These are phyloP conservation scores for Phialocephala subalpina DNA, from an alignment of 2,329 filamentous ascomycete genomes.

Conservation along the genomic window DNA sequence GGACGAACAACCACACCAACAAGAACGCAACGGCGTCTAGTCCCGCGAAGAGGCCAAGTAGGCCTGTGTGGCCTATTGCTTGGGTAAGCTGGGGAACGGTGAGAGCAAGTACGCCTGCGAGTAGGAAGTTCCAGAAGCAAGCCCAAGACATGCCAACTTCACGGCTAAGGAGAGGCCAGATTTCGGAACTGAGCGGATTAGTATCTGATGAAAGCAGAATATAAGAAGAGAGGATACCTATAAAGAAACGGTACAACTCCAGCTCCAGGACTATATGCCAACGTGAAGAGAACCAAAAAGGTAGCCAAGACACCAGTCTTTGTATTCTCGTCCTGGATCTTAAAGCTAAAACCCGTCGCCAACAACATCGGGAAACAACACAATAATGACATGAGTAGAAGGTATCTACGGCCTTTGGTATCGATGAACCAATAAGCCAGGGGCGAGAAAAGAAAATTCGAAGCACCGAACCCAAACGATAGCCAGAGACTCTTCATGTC, in stretches of 20 bases:
- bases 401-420: constrained; percentile 1
- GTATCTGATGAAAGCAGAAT: neutral
- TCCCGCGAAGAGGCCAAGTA: neutral
- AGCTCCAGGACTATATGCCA: constrained; percentile 2
- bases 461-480: neutral
- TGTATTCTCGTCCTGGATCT: neutral
- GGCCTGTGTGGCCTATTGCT: neutral
- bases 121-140: constrained; percentile 9
- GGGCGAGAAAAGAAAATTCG: constrained; percentile 3
- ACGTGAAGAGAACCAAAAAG: neutral
- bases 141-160: constrained; percentile 8
- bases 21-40: constrained; percentile 1
- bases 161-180: constrained; percentile 5
- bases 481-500: constrained; percentile 1
- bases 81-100: neutral
- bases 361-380: constrained; percentile 4
- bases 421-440: constrained; percentile 8
- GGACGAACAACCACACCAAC: neutral
- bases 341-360: neutral
- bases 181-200: neutral
- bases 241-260: neutral
- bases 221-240: neutral
- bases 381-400: neutral
- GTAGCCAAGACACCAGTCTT: neutral
- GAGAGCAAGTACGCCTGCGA: neutral